Conservation (phyloP, 228 moss, liverwort and hornwort genomes). For the Sphagnum fallax region DNA sequence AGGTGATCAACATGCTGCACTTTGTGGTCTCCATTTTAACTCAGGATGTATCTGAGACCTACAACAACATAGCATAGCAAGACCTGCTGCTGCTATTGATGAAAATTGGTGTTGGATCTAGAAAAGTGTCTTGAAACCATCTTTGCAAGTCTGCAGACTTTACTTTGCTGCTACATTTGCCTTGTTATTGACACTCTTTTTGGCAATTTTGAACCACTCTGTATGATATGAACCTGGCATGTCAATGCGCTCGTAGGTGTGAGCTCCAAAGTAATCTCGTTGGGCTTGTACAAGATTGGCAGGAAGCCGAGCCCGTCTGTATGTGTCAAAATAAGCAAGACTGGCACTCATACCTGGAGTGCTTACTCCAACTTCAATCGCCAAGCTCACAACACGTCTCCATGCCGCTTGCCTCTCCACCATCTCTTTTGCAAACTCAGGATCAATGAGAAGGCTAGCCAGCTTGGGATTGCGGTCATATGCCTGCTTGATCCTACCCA, state of each 20-base stretch:
- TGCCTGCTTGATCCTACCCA: conserved; percentile 71
- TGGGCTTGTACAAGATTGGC: conserved; percentile 88
- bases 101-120: too few relatives aligned
- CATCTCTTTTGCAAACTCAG: conserved; percentile 80
- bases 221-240: conserved; percentile 53
- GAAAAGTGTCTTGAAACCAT: too few relatives aligned
- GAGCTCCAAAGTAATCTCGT: conserved; percentile 86
- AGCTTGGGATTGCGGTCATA: conserved; percentile 71
- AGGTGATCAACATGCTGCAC: too few relatives aligned
- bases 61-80: too few relatives aligned
- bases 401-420: conserved; percentile 74
- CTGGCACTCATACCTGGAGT: conserved; percentile 85
- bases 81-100: too few relatives aligned
- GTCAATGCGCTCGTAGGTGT: conserved; percentile 74
- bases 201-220: conserved; percentile 77
- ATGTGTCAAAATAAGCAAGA: conserved; percentile 77
- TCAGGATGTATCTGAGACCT: too few relatives aligned
- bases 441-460: conserved; percentile 61
- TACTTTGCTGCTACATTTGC: conserved; percentile 7
- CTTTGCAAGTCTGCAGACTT: too few relatives aligned
- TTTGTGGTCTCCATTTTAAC: too few relatives aligned
- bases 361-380: conserved; percentile 68
- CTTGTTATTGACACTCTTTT: conserved; percentile 16
- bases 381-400: conserved; percentile 65
- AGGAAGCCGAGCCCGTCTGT: conserved; percentile 63